Evolutionary conservation across 371 early-diverging fungal genomes (phyloP), one percentile per base, ranked within the genome.

Genomic region (Vairimorpha apis): DNA sequence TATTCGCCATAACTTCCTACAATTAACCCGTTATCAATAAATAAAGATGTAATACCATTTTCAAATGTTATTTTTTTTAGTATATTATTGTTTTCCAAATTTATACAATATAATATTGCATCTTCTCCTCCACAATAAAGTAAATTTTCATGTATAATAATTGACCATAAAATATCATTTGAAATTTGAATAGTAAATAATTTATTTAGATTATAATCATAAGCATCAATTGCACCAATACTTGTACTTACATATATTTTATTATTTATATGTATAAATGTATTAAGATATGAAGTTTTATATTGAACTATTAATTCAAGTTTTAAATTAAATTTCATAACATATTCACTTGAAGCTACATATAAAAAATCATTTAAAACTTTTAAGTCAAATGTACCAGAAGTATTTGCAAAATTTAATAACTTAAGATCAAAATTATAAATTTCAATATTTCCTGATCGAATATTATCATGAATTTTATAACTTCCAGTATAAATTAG

Each of bases 1-100:
- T 44, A 16, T 18, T 76, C 77, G 47, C 72, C 77, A 70, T 76
- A 76, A 18, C 74, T 65, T 30, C 69, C 64, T 5, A 76, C 63
- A 71, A 51, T 27, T 16, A 72, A 14, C 7, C 30, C 27, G n/a
- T 16, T 35, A 30, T 21, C 0, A 30, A 62, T 18, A 21, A 60
- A 44, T 35, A 76, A 38, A 29, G 63, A 70, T 55, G 56, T 66
- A 10, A 76, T 45, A 4, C 72, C 77, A 3, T 38, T 30, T 27
- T 33, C 23, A 43, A 44, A 58, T 33, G 68, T 64, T 10, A 58
- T 63, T 37, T 3, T 37, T 7, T 67, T 41, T 16, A 43, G 18
- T 18, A 67, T 43, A n/a, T 18, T n/a, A 21, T 35, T 55, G 13
- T 35, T 62, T 16, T 51, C 8, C 2, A 27, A 27, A 18, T 71